Evolutionary conservation across 331 rosid species (phyloP), one percentile per base, ranked within the genome.

Genomic region (Ulmus americana): DNA sequence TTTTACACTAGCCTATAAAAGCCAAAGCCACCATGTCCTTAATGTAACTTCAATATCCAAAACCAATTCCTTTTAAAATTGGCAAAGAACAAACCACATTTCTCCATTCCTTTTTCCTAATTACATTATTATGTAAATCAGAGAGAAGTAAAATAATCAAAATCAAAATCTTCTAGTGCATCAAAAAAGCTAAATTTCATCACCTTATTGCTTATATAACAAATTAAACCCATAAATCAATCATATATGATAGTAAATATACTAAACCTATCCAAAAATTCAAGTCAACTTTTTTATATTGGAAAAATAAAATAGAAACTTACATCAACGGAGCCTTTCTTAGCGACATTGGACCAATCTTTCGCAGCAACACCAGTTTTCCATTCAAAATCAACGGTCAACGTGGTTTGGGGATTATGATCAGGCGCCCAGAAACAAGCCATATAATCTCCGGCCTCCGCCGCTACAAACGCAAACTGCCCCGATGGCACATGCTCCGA

Each of bases 251-350:
- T 13, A 8, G 0, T 13, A 51, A 12, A 51, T 16, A 12, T 13
- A 12, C 7, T 5, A 12, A 4, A 5, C 5, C 5, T 22, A 51
- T 8, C 7, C 6, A 9, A 54, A 18, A 54, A 39, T 6, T 12
- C 6, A 54, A 20, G 20, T 6, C 7, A 12, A 35, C 44, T 39
- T 8, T 38, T 39, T 58, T 12, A 45, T 4, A 50, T 20, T 14
- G 4, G 4, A 48, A 10, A 38, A 12, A 11, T 0, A 49, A 52
- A 5, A 61, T 2, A 47, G 22, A 69, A 18, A 75, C 95, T 85
- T 69, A 89, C 98, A 64, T 89, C 98, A 22, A 89, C 89, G 64
- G 86, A 64, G 48, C 91, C 90, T 69, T 89, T 92, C 83, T 92
- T 89, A 9, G 95, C 95, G 63, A 89, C 95, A 64, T 72, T 79